These are phyloP conservation scores for Malus fusca DNA, from an alignment of 306 rosid genomes.

Conservation along the genomic window DNA sequence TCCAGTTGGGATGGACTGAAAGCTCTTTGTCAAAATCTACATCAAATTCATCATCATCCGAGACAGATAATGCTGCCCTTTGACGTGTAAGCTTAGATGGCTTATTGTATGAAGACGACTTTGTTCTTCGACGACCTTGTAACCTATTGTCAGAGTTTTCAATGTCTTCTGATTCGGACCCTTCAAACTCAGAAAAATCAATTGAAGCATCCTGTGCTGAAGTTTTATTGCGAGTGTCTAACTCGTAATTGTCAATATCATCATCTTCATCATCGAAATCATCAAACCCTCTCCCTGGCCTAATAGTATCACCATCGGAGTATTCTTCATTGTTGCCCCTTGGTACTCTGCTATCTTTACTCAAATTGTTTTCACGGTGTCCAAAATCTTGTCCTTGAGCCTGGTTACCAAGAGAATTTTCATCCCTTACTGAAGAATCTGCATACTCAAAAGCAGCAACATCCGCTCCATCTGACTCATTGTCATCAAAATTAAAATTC, in stretches of 20 bases:
- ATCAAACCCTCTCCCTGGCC: constrained; percentile 73
- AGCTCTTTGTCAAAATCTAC: constrained; percentile 38
- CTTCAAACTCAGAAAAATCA: constrained; percentile 53
- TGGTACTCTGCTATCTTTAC: constrained; percentile 29
- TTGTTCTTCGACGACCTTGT: constrained; percentile 14
- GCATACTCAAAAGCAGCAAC: constrained; percentile 97
- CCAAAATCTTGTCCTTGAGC: constrained; percentile 37
- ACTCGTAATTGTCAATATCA: constrained; percentile 80
- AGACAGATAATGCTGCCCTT: constrained; percentile 39
- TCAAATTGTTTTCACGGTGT: constrained; percentile 37
- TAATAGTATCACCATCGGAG: constrained; percentile 33
- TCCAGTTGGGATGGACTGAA: constrained; percentile 49
- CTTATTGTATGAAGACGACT: constrained; percentile 27
- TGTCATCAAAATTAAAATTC: constrained; percentile 95
- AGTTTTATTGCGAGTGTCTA: constrained; percentile 42
- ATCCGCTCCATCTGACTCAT: constrained; percentile 96
- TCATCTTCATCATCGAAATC: constrained; percentile 90
- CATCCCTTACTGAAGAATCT: constrained; percentile 50
- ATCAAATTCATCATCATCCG: constrained; percentile 54
- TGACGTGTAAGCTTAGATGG: constrained; percentile 23
- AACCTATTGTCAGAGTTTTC: constrained; percentile 23
- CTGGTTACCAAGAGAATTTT: constrained; percentile 36
- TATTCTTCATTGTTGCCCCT: constrained; percentile 41
- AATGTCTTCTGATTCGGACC: constrained; percentile 41
- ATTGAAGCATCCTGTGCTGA: constrained; percentile 32